Conservation (phyloP, 257 asterid species). For the Handroanthus guayacan region DNA sequence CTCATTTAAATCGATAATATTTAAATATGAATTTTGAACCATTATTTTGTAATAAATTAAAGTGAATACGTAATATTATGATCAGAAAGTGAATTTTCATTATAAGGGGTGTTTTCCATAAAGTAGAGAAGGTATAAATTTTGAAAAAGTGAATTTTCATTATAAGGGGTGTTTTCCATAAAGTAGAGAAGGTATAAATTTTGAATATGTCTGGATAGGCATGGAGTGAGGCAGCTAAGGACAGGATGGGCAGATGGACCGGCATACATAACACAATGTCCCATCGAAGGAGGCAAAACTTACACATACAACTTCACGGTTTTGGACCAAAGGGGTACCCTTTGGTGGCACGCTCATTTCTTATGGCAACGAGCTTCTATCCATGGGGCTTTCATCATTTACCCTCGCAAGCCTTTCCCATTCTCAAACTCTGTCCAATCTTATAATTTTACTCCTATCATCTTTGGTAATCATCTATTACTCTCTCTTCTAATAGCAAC, state of each 20-base stretch:
- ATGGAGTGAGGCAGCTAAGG: slow-evolving; percentile 57
- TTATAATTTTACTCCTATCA: slow-evolving; percentile 45
- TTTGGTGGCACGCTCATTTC: slow-evolving; percentile 68
- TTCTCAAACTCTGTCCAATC: slow-evolving; percentile 34
- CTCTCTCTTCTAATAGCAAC: not conserved
- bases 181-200: too few relatives aligned
- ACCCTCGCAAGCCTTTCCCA: slow-evolving; percentile 58
- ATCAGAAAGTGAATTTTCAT: too few relatives aligned
- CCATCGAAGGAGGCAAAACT: slow-evolving; percentile 45
- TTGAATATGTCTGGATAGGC: slow-evolving; percentile 41
- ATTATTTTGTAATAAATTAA: too few relatives aligned
- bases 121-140: too few relatives aligned
- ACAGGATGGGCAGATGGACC: slow-evolving; percentile 77
- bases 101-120: too few relatives aligned
- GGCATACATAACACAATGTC: slow-evolving; percentile 47
- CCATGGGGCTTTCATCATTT: slow-evolving; percentile 63
- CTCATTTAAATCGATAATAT: too few relatives aligned
- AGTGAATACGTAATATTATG: too few relatives aligned
- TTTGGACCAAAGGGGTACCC: slow-evolving; percentile 56
- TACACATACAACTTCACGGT: slow-evolving; percentile 59
- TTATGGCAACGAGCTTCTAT: slow-evolving; percentile 70
- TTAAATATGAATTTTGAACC: too few relatives aligned
- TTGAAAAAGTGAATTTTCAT: too few relatives aligned
- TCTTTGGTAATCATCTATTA: slow-evolving; percentile 46
- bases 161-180: too few relatives aligned